Base-by-base conservation (phyloP, 2,329 filamentous ascomycete species). In the Fusarium citri region DNA sequence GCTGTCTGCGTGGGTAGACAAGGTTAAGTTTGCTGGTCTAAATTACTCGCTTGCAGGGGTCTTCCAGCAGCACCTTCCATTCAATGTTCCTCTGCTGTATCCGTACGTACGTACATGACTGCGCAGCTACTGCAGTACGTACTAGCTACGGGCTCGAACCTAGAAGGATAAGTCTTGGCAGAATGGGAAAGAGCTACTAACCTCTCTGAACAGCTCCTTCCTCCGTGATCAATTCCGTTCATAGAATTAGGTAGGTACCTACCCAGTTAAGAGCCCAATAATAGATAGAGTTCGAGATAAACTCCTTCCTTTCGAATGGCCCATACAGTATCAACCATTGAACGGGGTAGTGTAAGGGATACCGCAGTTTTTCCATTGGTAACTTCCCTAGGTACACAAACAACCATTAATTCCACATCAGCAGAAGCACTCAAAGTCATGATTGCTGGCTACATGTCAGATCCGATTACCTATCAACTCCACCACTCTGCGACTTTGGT, bases 281-380 rank as follows among this genome's bases (percentile, higher is more conserved):
- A 40, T 22, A 66, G 61, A 66, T 66, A 66, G 26, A 66, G 61
- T 66, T 66, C 22, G 37, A 65, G 62, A 65, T 65, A 55, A 40
- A 48, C 63, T 61, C 61, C 43, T 66, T 46, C 54, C 61, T 48
- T 48, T 49, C 10, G 18, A 45, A 48, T 61, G 30, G 22, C 23
- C n/a, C 53, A 45, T 50, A 22, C 42, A 23, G 10, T 37, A 37
- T 37, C 34, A 37, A 37, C 18, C 18, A 37, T n/a, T 37, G 34
- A n/a, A 41, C 43, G 40, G 40, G 15, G 42, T 49, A 40, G 31
- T 37, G 43, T n/a, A 31, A 34, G 45, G 45, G 20, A 22, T 25
- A n/a, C 26, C 20, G 22, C 18, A 31, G 30, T 31, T 31, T 31
- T 31, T 8, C 30, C 30, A 14, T 31, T 31, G 30, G 14, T 31